Evolutionary conservation across 2,329 filamentous ascomycete genomes (phyloP).

Genomic region (Macrophomina phaseolina): DNA sequence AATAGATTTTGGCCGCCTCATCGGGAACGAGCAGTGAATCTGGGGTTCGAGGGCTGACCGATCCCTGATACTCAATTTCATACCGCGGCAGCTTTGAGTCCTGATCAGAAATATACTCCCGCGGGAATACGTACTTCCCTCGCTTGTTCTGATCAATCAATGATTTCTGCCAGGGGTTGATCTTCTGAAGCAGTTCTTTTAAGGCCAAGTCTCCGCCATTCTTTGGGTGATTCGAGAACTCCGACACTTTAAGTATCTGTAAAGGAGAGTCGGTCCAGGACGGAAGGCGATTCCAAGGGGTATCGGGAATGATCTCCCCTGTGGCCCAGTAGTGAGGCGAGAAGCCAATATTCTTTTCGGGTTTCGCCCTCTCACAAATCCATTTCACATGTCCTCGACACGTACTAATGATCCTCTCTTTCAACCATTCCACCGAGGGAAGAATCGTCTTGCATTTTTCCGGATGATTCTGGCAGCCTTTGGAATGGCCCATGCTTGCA

Average conservation of each 20-base stretch:
- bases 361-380: not conserved
- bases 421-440: no score
- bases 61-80: no score
- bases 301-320: not conserved
- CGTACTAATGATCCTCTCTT: not conserved
- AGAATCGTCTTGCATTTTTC: no score
- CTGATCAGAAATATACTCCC: not conserved
- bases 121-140: not conserved
- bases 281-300: accelerated
- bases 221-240: not conserved
- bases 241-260: not conserved
- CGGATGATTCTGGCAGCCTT: no score
- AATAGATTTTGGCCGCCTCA: not conserved
- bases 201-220: no score
- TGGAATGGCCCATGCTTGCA: no score
- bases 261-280: not conserved
- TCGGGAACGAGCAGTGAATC: no score
- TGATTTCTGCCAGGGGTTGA: not conserved
- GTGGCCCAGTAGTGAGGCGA: not conserved
- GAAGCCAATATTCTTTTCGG: not conserved
- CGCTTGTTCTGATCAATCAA: not conserved
- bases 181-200: not conserved
- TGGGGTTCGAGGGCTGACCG: no score
- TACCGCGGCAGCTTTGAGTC: not conserved
- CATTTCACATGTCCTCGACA: not conserved